A percentile compares a stretch with the other conserved stretches of the same genome.
Conservation (phyloP, 2,329 filamentous ascomycete species). For the Hortaea werneckii region DNA sequence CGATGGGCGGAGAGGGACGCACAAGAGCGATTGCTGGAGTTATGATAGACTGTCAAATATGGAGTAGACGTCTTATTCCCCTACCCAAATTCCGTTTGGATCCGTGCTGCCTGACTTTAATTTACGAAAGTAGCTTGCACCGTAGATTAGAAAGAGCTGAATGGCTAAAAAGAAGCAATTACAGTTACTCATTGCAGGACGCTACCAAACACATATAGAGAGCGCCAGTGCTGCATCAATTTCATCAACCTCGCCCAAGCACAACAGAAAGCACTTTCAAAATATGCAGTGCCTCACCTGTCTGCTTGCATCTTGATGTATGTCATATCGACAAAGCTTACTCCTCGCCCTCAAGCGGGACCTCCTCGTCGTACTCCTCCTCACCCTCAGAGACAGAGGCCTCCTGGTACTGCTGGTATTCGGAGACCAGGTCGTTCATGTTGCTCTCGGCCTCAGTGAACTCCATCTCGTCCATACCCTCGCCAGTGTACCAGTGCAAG, state of each 20-base stretch:
- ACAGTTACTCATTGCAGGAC: background rate
- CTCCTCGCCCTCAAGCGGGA: constrained; percentile 61
- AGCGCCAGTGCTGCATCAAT: background rate
- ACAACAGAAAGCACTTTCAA: background rate
- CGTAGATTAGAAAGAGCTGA: no score
- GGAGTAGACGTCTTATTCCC: no score
- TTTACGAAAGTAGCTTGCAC: no score
- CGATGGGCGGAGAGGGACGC: no score
- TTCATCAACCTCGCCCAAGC: background rate
- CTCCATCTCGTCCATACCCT: constrained; percentile 99
- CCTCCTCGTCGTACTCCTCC: constrained; percentile 89
- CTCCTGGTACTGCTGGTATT: constrained; percentile 99
- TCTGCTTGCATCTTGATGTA: no score
- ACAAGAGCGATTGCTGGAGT: no score
- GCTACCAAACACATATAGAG: background rate
- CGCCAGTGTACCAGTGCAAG: constrained; percentile 99
- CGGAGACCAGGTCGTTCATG: constrained; percentile 99
- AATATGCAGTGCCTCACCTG: no score
- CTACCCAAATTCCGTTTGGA: no score
- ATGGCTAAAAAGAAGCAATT: no score
- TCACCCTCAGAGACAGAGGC: constrained; percentile 94
- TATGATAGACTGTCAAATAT: no score
- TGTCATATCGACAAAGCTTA: constrained; percentile 29
- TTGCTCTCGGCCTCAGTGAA: constrained; percentile 99
- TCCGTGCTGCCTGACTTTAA: no score